phyloP scores from a whole-genome alignment of 176 grass and related monocot genomes.

The Metroxylon sagu region DNA sequence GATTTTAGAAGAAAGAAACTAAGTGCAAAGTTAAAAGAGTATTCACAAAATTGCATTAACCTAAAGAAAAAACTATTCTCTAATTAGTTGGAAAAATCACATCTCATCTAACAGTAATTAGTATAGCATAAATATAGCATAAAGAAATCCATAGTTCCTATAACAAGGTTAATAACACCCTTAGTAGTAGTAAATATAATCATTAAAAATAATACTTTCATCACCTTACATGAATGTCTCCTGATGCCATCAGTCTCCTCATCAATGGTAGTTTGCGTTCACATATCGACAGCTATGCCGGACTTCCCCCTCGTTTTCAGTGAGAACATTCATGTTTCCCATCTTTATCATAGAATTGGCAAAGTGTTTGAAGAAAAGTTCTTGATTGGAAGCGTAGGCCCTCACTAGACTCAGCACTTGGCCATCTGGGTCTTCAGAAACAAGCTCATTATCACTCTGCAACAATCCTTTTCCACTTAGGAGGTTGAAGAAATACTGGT shows the following conservation, averaged over 20 bases:
- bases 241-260: neutral
- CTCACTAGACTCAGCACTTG: slow-evolving; percentile 19
- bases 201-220: too few relatives aligned
- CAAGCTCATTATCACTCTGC: slow-evolving; percentile 36
- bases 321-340: slow-evolving; percentile 46
- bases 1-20: too few relatives aligned
- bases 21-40: too few relatives aligned
- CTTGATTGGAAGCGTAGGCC: slow-evolving; percentile 34
- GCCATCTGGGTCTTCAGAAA: slow-evolving; percentile 9
- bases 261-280: slow-evolving; percentile 10
- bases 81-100: too few relatives aligned
- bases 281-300: slow-evolving; percentile 36
- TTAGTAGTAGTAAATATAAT: too few relatives aligned
- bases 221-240: too few relatives aligned
- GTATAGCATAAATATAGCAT: too few relatives aligned
- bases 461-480: slow-evolving; percentile 26
- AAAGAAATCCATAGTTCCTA: too few relatives aligned
- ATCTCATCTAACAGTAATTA: too few relatives aligned
- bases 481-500: slow-evolving; percentile 36
- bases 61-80: too few relatives aligned
- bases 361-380: slow-evolving; percentile 34
- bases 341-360: slow-evolving; percentile 36
- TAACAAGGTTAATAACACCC: too few relatives aligned
- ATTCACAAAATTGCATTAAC: too few relatives aligned
- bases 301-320: slow-evolving; percentile 28